Evolutionary conservation across 768 basidiomycete species (phyloP).

Genomic region (Pisolithus orientalis): DNA sequence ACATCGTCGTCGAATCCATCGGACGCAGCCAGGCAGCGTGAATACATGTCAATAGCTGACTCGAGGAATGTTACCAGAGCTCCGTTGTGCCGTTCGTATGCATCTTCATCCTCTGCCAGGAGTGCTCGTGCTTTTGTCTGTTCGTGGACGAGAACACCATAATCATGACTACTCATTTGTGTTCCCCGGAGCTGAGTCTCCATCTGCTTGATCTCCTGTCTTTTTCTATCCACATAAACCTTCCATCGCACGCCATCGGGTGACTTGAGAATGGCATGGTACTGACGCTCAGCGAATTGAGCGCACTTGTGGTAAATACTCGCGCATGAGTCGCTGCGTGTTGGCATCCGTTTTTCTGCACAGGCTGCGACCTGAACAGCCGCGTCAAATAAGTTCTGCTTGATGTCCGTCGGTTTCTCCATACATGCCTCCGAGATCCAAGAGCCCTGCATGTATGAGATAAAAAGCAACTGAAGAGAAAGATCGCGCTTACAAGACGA

Average conservation of each 20-base stretch:
- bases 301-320: constrained; percentile 78
- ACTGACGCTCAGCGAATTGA: constrained; percentile 84
- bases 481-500: constrained; percentile 47
- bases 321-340: constrained; percentile 33
- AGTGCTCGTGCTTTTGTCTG: constrained; percentile 40
- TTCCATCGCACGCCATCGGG: constrained; percentile 66
- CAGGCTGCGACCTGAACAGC: constrained; percentile 38
- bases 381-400: constrained; percentile 59
- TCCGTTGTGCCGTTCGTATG: constrained; percentile 33
- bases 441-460: constrained; percentile 52
- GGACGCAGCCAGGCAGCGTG: constrained; percentile 61
- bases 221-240: constrained; percentile 68
- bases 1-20: constrained; percentile 73
- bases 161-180: constrained; percentile 13
- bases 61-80: constrained; percentile 58
- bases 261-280: constrained; percentile 60
- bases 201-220: constrained; percentile 56
- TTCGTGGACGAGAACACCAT: constrained; percentile 29
- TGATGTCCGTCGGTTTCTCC: constrained; percentile 70
- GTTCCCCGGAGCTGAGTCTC: constrained; percentile 29
- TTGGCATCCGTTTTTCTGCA: constrained; percentile 16
- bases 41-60: constrained; percentile 82
- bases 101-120: constrained; percentile 48
- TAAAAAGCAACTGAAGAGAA: background rate
- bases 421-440: constrained; percentile 89